Evolutionary conservation across 306 rosid species (phyloP).

Genomic region (Lathyrus sativus): DNA sequence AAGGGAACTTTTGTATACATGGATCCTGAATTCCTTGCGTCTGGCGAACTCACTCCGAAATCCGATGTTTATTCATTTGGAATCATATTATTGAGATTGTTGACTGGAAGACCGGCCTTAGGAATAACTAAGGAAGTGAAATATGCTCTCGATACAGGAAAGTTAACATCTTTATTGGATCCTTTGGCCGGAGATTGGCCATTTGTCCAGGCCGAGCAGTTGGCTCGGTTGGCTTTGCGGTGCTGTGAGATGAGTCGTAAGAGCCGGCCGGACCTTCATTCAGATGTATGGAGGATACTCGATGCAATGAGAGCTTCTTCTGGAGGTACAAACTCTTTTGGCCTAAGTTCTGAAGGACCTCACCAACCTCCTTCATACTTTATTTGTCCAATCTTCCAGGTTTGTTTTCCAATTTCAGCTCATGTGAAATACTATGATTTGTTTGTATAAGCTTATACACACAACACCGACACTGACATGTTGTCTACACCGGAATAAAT

Average conservation of each 20-base stretch:
- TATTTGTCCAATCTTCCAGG: conserved; percentile 92
- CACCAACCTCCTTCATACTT: conserved; percentile 76
- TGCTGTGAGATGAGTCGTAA: conserved; percentile 73
- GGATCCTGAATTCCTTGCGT: conserved; percentile 81
- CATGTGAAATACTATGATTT: not conserved
- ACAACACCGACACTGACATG: no score
- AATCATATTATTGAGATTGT: conserved; percentile 66
- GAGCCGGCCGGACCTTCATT: conserved; percentile 69
- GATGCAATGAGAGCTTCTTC: conserved; percentile 78
- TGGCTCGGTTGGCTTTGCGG: conserved; percentile 75
- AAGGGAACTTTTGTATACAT: conserved; percentile 72
- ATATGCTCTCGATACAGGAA: conserved; percentile 65
- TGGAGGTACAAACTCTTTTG: conserved; percentile 59
- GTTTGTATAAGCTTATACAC: no score
- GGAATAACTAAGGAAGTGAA: conserved; percentile 76
- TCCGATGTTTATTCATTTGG: conserved; percentile 95
- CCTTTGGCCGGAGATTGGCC: conserved; percentile 99
- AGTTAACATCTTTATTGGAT: conserved; percentile 66
- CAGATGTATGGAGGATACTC: conserved; percentile 83
- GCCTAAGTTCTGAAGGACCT: conserved; percentile 59
- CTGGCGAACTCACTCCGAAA: conserved; percentile 79
- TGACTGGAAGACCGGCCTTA: conserved; percentile 80
- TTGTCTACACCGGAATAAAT: no score
- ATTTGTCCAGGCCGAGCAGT: conserved; percentile 80
- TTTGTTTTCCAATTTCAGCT: conserved; percentile 23